A percentile compares a stretch with the other conserved stretches of the same genome.
Evolutionary conservation across 768 basidiomycete genomes (phyloP).

Genomic region (Mycena rebaudengoi): DNA sequence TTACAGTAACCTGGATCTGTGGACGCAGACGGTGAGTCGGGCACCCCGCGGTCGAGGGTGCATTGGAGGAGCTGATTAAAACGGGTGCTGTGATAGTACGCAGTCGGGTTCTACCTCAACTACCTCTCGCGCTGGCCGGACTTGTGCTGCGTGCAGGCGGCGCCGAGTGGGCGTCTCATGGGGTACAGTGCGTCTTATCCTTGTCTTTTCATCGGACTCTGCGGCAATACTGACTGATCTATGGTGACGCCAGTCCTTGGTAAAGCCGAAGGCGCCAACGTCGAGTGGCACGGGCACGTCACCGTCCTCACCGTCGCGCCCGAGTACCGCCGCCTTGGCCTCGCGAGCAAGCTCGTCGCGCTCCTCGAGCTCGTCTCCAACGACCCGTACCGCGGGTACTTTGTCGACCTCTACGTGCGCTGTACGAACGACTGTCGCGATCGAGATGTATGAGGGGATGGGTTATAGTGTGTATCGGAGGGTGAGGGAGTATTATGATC

Average conservation of each 20-base stretch:
- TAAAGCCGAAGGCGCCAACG: constrained; percentile 82
- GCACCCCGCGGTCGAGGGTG: no score
- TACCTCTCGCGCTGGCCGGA: constrained; percentile 95
- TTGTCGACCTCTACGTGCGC: constrained; percentile 96
- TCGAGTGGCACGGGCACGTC: constrained; percentile 94
- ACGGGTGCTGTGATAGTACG: constrained; percentile 81
- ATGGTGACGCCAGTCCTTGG: constrained; percentile 75
- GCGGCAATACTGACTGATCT: not conserved
- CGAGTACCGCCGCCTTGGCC: constrained; percentile 86
- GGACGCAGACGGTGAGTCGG: constrained; percentile 97
- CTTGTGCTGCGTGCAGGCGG: constrained; percentile 84
- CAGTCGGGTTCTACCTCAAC: constrained; percentile 86
- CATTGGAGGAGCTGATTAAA: no score
- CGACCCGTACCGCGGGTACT: constrained; percentile 82
- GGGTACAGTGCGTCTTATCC: constrained; percentile 87
- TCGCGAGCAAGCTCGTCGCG: constrained; percentile 88
- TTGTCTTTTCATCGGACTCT: not conserved
- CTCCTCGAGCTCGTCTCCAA: constrained; percentile 89
- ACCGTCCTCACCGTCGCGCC: constrained; percentile 96
- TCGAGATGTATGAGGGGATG: constrained; percentile 90
- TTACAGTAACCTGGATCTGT: constrained; percentile 94
- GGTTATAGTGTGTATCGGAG: constrained; percentile 94
- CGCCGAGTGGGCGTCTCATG: constrained; percentile 86
- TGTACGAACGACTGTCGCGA: constrained; percentile 86
- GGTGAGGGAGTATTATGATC: constrained; percentile 91